Base-by-base conservation (phyloP, 2,329 filamentous ascomycete species). In the Fusarium annulatum region DNA sequence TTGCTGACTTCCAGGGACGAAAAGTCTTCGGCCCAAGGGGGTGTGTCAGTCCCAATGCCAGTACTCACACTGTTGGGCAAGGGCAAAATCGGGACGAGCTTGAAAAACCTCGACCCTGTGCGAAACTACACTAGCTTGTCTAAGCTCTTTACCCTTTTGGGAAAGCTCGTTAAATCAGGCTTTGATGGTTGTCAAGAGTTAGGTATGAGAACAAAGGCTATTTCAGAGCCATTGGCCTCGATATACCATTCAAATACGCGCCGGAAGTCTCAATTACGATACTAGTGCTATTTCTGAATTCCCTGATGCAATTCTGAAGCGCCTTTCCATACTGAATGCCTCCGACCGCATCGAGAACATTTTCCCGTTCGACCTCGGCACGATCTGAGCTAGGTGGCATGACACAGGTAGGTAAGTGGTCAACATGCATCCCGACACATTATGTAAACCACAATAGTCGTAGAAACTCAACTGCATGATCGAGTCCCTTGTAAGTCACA, bases 61-160 rank as follows among this genome's bases (percentile, higher is more conserved):
- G 36, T 58, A 38, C n/a, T 33, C 30, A 49, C 26, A 16, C 36
- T 53, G 39, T 49, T 30, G 28, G 36, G 46, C 48, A 59, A 55
- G 76, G 72, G 67, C 69, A 77, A 76, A 76, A 59, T 77, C 76
- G 76, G 76, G 72, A 71, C 72, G 68, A 52, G 53, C 30, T 34
- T 52, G 11, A 33, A 42, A 56, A 38, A 23, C 67, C 64, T 16
- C 12, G 23, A 69, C 72, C 72, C 33, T 52, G 76, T 78, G 76
- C 59, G 64, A 78, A 78, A 58, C 43, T 42, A 5, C 30, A 42
- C 14, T 9, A 56, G 39, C 7, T 72, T 67, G 69, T 77, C 67
- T 71, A 72, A 78, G 76, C 76, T 78, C 75, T 64, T 74, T 78
- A 34, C 76, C 69, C 42, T 38, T 74, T 76, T 69, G 12, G 76